These are phyloP conservation scores for Leptomonas seymouri DNA, from an alignment of 208 protist species.

Conservation along the genomic window DNA sequence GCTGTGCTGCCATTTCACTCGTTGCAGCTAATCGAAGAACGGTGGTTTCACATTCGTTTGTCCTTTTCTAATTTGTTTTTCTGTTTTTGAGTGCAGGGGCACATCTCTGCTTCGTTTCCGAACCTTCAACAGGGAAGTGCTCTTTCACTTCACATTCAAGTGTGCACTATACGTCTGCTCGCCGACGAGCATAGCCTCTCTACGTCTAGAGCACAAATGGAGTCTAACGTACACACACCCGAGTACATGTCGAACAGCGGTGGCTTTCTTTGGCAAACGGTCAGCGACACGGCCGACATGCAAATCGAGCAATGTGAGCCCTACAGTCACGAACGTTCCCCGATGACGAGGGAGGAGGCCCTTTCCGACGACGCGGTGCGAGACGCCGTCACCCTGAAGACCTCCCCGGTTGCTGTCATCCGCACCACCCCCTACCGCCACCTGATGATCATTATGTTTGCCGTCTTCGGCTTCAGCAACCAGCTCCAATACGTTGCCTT, in stretches of 20 bases:
- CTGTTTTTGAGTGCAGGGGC: too few species aligned
- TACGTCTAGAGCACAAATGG: not conserved
- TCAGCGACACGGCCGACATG: not conserved
- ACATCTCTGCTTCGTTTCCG: too few species aligned
- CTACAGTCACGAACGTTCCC: not conserved
- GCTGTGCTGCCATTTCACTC: too few species aligned
- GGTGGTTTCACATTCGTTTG: too few species aligned
- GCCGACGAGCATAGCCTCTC: too few species aligned
- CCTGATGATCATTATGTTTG: slow-evolving; percentile 37
- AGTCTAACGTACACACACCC: not conserved
- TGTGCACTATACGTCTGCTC: too few species aligned
- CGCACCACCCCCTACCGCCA: slow-evolving; percentile 37
- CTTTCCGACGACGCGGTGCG: not conserved
- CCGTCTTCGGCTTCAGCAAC: slow-evolving; percentile 46
- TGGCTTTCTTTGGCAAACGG: not conserved
- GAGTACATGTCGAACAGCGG: not conserved
- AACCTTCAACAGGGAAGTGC: too few species aligned
- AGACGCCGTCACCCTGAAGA: not conserved
- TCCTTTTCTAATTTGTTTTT: too few species aligned
- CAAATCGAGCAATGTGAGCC: not conserved
- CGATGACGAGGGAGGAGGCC: not conserved
- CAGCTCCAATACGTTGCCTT: slow-evolving; percentile 60
- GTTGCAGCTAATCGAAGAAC: too few species aligned
- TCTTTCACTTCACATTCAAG: not conserved
- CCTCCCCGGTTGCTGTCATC: not conserved